Evolutionary conservation across 352 stramenopile genomes (phyloP).

Genomic region (Nothophytophthora sp.): DNA sequence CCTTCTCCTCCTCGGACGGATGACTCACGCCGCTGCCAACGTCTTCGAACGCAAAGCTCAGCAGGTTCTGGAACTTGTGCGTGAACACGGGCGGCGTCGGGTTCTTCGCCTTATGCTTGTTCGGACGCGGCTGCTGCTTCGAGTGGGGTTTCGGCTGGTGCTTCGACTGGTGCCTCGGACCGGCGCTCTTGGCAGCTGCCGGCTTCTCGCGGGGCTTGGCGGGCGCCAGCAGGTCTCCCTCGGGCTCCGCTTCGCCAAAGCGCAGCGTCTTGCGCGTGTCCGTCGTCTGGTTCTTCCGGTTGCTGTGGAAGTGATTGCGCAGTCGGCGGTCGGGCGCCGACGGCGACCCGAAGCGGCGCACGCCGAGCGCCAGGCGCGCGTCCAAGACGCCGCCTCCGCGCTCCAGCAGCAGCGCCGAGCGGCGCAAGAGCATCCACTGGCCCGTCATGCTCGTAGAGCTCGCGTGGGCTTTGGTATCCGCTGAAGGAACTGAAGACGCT

Average conservation of each 20-base stretch:
- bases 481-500: constrained; percentile 24
- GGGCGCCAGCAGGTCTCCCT: no score
- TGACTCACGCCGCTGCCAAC: constrained; percentile 14
- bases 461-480: constrained; percentile 16
- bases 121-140: constrained; percentile 14
- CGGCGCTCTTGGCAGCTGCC: no score
- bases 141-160: background rate
- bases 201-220: no score
- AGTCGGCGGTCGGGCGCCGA: constrained; percentile 50
- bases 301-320: constrained; percentile 57
- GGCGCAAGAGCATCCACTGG: constrained; percentile 49
- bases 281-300: constrained; percentile 3
- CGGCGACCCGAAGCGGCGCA: constrained; percentile 34
- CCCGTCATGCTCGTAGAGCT: constrained; percentile 26
- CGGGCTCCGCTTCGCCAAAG: no score
- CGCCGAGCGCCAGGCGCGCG: constrained; percentile 1
- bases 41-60: constrained; percentile 73
- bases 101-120: constrained; percentile 13
- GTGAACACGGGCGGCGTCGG: constrained; percentile 57
- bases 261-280: no score
- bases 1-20: no score
- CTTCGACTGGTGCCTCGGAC: no score
- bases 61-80: constrained; percentile 86
- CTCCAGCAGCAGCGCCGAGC: constrained; percentile 21
- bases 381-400: background rate